Base-by-base conservation (phyloP, 768 basidiomycete species). In the Aureoboletus auriporus region DNA sequence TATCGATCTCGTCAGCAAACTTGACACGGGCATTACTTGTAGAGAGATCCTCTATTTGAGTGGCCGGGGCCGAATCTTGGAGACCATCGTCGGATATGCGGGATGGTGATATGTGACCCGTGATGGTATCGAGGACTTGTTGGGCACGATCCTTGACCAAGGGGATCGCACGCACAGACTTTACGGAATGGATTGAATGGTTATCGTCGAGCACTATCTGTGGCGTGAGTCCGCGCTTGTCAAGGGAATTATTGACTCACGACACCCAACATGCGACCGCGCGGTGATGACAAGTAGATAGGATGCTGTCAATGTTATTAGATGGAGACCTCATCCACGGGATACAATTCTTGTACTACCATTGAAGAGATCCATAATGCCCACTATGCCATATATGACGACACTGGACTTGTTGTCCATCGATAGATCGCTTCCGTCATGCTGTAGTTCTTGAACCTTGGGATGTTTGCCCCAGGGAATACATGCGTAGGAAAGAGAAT, bases 311-410 rank as follows among this genome's bases (percentile, higher is more conserved):
- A 42, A 51, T 17, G 33, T 31, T 27, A 42, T 66, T n/a, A 62
- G 55, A 55, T 26, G 14, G 44, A 39, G 36, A 36, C 6, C 14
- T 36, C 38, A 16, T 4, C 13, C 43, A 45, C 23, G 20, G 20
- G 39, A 29, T 38, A 39, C 4, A 50, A 33, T 26, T 37, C 51
- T 38, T 46, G 34, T 67, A 91, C 20, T 23, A 23, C 89, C 79
- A 59, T 83, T 76, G 61, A 83, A 88, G 20, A 93, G 67, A 51
- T 83, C 80, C 51, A 93, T 60, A 14, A 88, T 70, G 13, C 89
- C 89, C 38, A 91, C 70, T 53, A 93, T 79, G 11, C 89, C 90
- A 64, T 89, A 84, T 10, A 89, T 75, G 38, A 87, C 65, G 35
- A 79, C 77, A 49, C 73, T 65, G 14, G 75, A 72, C 8, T 69